Conservation (phyloP, 176 grass and related monocot species). For the Hsuehochloa calcarea region DNA sequence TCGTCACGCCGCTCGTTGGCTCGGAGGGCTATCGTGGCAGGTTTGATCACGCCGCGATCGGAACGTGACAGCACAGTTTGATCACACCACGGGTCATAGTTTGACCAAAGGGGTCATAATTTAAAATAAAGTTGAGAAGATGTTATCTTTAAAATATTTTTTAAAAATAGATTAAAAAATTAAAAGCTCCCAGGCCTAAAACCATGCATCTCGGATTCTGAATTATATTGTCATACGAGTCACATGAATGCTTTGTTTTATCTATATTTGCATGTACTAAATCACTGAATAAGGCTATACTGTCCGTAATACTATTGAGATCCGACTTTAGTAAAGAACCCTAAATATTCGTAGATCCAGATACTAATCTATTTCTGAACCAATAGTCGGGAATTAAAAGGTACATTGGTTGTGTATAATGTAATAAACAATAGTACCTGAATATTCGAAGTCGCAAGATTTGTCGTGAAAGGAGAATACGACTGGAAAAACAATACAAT, state of each 20-base stretch:
- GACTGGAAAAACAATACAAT: neutral
- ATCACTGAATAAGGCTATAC: neutral
- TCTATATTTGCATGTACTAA: neutral
- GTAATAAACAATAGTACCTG: neutral
- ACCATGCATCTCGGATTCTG: neutral
- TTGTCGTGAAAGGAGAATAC: neutral
- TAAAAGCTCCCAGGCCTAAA: neutral
- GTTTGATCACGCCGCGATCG: no score
- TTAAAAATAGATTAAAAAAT: no score
- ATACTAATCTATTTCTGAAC: neutral
- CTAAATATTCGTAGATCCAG: neutral
- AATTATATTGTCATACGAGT: neutral
- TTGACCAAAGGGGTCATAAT: no score
- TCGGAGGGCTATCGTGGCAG: no score
- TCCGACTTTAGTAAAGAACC: conserved; percentile 22
- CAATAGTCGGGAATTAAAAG: neutral
- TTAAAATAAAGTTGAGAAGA: no score
- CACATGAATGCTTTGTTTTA: neutral
- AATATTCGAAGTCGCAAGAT: neutral
- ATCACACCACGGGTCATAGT: no score
- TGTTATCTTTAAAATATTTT: no score
- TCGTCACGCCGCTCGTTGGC: no score
- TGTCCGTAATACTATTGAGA: neutral
- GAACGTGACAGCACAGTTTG: no score
- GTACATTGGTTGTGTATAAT: neutral